Evolutionary conservation across 805 yeast species (phyloP).

Genomic region (Candida quercuum): DNA sequence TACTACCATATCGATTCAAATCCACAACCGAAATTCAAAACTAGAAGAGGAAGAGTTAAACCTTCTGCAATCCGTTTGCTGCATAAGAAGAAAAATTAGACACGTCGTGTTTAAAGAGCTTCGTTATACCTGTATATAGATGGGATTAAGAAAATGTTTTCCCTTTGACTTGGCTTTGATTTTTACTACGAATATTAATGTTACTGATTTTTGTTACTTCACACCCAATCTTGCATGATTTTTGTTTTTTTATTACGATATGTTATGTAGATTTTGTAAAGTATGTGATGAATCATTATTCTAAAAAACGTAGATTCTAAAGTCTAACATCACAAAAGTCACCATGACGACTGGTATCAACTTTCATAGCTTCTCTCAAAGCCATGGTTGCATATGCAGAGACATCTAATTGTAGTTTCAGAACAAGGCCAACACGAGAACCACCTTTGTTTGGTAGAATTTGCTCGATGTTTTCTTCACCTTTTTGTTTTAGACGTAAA

Average conservation of each 20-base stretch:
- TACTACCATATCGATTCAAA: background rate
- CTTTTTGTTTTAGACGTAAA: conserved; percentile 30
- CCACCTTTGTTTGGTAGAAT: conserved; percentile 26
- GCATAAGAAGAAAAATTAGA: conserved; percentile 4
- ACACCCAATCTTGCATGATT: background rate
- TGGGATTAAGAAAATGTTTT: too few species aligned
- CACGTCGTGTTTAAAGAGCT: conserved; percentile 1
- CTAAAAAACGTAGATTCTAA: background rate
- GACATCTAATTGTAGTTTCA: conserved; percentile 73
- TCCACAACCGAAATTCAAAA: background rate
- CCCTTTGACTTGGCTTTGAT: too few species aligned
- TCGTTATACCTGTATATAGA: background rate
- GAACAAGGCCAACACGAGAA: conserved; percentile 59
- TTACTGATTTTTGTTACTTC: background rate
- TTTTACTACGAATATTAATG: background rate
- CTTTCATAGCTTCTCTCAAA: conserved; percentile 80
- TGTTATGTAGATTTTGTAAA: too few species aligned
- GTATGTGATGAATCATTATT: background rate
- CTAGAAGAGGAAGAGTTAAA: conserved; percentile 12
- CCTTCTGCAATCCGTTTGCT: conserved; percentile 2
- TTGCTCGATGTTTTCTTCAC: conserved; percentile 18
- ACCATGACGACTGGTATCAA: conserved; percentile 57
- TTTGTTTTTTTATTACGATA: too few species aligned
- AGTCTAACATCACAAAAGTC: conserved; percentile 38
- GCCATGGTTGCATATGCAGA: conserved; percentile 98